A percentile compares a stretch with the other conserved stretches of the same genome.
These are phyloP conservation scores for Silybum marianum DNA, from an alignment of 129 eudicot genomes.

Conservation along the genomic window DNA sequence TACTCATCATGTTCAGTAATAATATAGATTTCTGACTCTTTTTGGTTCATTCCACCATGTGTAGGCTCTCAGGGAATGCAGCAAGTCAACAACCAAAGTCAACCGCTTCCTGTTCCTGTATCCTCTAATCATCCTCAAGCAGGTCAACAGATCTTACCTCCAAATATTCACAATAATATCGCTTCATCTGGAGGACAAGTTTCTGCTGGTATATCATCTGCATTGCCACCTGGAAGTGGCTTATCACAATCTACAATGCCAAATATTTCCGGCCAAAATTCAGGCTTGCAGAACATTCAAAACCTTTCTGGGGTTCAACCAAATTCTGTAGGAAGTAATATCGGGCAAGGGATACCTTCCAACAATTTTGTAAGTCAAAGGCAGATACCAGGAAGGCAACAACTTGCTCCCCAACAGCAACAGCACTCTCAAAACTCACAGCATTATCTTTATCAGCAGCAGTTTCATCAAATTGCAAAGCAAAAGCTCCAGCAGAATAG, in stretches of 20 bases:
- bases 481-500: slow-evolving; percentile 31
- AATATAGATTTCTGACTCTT: slow-evolving; percentile 4
- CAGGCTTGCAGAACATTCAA: slow-evolving; percentile 58
- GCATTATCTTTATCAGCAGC: slow-evolving; percentile 53
- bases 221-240: slow-evolving; percentile 42
- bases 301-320: slow-evolving; percentile 50
- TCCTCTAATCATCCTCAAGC: slow-evolving; percentile 34
- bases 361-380: slow-evolving; percentile 60
- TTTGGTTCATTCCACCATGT: slow-evolving; percentile 1
- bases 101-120: slow-evolving; percentile 38
- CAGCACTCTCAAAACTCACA: slow-evolving; percentile 58
- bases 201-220: slow-evolving; percentile 47
- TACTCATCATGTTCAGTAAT: background rate
- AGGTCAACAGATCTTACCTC: slow-evolving; percentile 37
- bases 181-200: slow-evolving; percentile 44
- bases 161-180: slow-evolving; percentile 36
- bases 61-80: slow-evolving; percentile 44
- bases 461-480: slow-evolving; percentile 45
- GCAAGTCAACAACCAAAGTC: slow-evolving; percentile 45
- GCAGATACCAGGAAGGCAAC: slow-evolving; percentile 65
- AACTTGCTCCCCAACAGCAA: slow-evolving; percentile 46
- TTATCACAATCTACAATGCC: slow-evolving; percentile 56
- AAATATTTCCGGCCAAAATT: slow-evolving; percentile 50
- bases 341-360: slow-evolving; percentile 59
- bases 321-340: slow-evolving; percentile 50